Evolutionary conservation across 1,284 basidiomycete species (phyloP), one percentile per base, ranked within the genome.

Genomic region (Golubevia pallescens): DNA sequence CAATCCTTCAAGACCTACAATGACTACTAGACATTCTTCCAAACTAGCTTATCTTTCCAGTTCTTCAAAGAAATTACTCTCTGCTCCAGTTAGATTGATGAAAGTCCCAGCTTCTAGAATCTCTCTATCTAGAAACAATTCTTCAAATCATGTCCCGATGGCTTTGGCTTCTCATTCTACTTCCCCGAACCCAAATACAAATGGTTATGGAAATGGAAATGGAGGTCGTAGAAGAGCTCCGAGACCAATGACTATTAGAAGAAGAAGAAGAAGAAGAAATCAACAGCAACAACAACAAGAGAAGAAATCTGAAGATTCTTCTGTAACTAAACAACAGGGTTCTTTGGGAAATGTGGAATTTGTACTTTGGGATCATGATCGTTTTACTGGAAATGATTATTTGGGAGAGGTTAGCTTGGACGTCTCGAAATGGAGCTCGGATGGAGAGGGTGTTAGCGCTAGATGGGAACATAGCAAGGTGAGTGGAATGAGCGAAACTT

Each of bases 321-420:
- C 13, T 19, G 13, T 23, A 28, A 32, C 34, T 14, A 16, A 56
- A 2, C 20, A 56, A 5, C 23, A 20, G 5, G 28, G 20, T 5
- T 16, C 53, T 14, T 60, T 66, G 13, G 48, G 59, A 48, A 61
- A 56, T n/a, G 58, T 81, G 62, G 78, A 81, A 23, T 74, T 81
- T 56, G 78, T 81, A 58, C 65, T 79, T 16, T 81, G 78, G 78
- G 77, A 81, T 61, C 73, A 79, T 62, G 77, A 81, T 59, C 66
- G 66, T 23, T 77, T 71, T 58, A 68, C 71, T 0, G 72, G 64
- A 23, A 66, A 77, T 65, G 77, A 81, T 64, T 81, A 81, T 67
- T 73, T 81, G 70, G 78, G 78, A 61, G 78, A 81, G 60, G 73
- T 71, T 58, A 74, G 71, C 3, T 65, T 79, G 34, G 65, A 65